Conservation (phyloP, 768 basidiomycete species). For the Rubroboletus satanas region DNA sequence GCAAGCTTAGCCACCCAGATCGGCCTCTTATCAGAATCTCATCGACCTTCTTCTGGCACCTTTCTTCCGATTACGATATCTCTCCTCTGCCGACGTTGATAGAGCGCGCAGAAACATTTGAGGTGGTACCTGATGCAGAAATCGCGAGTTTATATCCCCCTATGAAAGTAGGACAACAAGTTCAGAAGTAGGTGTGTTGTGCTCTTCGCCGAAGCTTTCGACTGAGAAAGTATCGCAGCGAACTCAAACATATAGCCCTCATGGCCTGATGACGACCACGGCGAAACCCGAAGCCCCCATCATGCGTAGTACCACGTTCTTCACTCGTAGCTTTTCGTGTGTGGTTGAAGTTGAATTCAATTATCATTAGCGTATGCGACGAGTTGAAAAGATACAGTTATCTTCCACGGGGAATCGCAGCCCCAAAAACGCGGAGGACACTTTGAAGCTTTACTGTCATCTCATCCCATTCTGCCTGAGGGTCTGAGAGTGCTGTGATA, state of each 20-base stretch:
- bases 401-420: constrained; percentile 22
- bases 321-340: background rate
- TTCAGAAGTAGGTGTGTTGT: constrained; percentile 58
- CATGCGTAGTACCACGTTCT: background rate
- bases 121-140: constrained; percentile 32
- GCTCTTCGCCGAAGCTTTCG: background rate
- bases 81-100: constrained; percentile 55
- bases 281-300: background rate
- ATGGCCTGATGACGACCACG: constrained; percentile 50
- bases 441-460: constrained; percentile 85
- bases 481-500: constrained; percentile 88
- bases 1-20: constrained; percentile 54
- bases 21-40: constrained; percentile 95
- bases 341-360: constrained; percentile 38
- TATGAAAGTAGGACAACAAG: constrained; percentile 89
- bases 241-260: constrained; percentile 76
- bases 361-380: constrained; percentile 1
- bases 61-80: constrained; percentile 82
- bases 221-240: constrained; percentile 41
- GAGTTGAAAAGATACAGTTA: constrained; percentile 1
- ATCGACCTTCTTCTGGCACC: constrained; percentile 94
- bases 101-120: constrained; percentile 43
- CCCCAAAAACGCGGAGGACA: constrained; percentile 63
- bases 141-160: constrained; percentile 47
- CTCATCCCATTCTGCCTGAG: constrained; percentile 90